Evolutionary conservation across 371 early-diverging fungal species (phyloP), one percentile per base, ranked within the genome.

Genomic region (Mucor velutinosus): DNA sequence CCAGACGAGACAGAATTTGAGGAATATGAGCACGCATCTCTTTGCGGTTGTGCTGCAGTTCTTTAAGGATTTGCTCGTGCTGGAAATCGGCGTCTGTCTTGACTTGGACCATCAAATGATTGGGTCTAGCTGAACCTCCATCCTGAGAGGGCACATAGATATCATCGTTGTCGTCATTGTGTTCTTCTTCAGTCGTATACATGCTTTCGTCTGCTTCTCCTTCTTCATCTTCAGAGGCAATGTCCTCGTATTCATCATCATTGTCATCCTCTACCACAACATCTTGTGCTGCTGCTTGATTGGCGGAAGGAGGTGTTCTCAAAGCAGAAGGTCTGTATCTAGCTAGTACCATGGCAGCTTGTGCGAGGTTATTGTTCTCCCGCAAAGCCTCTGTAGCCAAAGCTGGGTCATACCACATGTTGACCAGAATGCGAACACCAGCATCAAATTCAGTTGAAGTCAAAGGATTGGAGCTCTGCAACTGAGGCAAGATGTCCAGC

Each of bases 371-470:
- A 65, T 94, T 93, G 15, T 73, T 76, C 43, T 83, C 86, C 0
- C 92, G 84, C 27, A 95, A 72, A 0, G 94, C 93, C 7, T 74
- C 72, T 63, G 88, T 90, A 0, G 94, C 93, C 0, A 91, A 88
- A 6, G 78, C 77, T 4, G 86, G 82, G 8, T 90, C 82, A 75
- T 94, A 96, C 0, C 97, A 96, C 92, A 95, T 92, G 35, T 91
- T 89, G 21, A 87, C 76, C 21, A 96, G 75, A 62, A 87, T 87
- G 8, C 85, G 80, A n/a, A 95, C 76, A 58, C 79, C 76, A 11
- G 83, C 84, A 19, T 80, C 79, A 72, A 89, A 89, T 6, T 72
- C 83, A 7, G 58, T 51, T 4, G 60, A 27, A 4, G 65, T 62
- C 11, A 67, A 43, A 0, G 67, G 61, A 17, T 41, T 41, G 11